Percentiles rank a stretch among this genome's conserved stretches.
phyloP scores from a whole-genome alignment of 208 protist genomes.

The Spongospora subterranea region DNA sequence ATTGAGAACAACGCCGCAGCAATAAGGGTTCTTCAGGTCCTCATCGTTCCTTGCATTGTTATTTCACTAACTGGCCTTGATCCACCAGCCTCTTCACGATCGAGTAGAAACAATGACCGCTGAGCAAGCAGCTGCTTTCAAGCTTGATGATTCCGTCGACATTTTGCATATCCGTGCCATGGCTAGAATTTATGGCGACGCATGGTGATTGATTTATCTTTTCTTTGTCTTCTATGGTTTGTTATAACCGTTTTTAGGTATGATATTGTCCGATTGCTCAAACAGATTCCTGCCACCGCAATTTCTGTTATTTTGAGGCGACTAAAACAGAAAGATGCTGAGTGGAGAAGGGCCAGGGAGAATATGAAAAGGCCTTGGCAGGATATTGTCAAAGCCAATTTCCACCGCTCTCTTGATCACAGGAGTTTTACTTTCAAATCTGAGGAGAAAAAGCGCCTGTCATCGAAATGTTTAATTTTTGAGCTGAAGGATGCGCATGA shows the following conservation, averaged over 20 bases:
- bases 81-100: conserved; percentile 69
- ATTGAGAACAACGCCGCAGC: conserved; percentile 77
- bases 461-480: conserved; percentile 68
- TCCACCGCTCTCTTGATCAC: conserved; percentile 76
- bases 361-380: conserved; percentile 81
- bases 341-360: conserved; percentile 74
- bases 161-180: conserved; percentile 74
- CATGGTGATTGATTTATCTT: conserved; percentile 25
- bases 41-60: not conserved
- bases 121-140: conserved; percentile 47
- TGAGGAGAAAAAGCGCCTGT: conserved; percentile 75
- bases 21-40: conserved; percentile 73
- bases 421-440: conserved; percentile 76
- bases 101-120: conserved; percentile 65
- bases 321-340: conserved; percentile 79
- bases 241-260: conserved; percentile 27
- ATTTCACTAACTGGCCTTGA: not conserved
- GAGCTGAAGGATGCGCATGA: conserved; percentile 56
- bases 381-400: conserved; percentile 75
- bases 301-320: conserved; percentile 78
- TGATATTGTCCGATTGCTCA: conserved; percentile 72
- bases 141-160: conserved; percentile 56
- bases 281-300: conserved; percentile 68
- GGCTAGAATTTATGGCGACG: conserved; percentile 70
- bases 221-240: not conserved